These are phyloP conservation scores for Spatholobus suberectus DNA, from an alignment of 306 rosid species.

Conservation along the genomic window DNA sequence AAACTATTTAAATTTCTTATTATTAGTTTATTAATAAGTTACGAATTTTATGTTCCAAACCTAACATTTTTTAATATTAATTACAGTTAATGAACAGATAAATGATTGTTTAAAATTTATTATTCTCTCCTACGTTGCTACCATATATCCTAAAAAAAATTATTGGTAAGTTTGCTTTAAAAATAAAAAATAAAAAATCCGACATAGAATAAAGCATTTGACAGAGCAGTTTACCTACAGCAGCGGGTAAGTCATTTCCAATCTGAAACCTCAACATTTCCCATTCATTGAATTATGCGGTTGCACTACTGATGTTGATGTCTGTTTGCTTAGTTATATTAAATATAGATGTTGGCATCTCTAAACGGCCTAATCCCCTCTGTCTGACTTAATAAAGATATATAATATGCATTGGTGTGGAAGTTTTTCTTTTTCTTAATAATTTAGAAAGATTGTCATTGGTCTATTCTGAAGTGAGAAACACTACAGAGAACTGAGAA, in stretches of 20 bases:
- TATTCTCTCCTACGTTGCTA: not conserved
- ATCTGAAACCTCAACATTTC: conserved; percentile 20
- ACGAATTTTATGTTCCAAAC: not conserved
- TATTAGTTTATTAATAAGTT: not conserved
- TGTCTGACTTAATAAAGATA: conserved; percentile 13
- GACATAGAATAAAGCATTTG: conserved; percentile 3
- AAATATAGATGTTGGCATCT: conserved; percentile 53
- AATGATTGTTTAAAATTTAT: not conserved
- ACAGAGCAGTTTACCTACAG: not conserved
- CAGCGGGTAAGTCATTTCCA: not conserved
- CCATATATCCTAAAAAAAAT: not conserved
- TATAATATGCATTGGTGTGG: not conserved
- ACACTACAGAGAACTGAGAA: not conserved
- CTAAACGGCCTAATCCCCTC: conserved; percentile 50
- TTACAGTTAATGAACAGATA: not conserved
- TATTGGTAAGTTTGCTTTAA: not conserved
- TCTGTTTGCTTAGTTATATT: conserved; percentile 27
- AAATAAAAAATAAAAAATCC: not conserved
- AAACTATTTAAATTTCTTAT: not conserved
- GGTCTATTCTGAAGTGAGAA: conserved; percentile 27
- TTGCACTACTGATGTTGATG: conserved; percentile 10
- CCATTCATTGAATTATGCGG: conserved; percentile 28
- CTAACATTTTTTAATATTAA: not conserved
- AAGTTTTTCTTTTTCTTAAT: not conserved
- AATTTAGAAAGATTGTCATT: conserved; percentile 25